Evolutionary conservation across 2,329 filamentous ascomycete species (phyloP).

Genomic region (Xylaria sp.): DNA sequence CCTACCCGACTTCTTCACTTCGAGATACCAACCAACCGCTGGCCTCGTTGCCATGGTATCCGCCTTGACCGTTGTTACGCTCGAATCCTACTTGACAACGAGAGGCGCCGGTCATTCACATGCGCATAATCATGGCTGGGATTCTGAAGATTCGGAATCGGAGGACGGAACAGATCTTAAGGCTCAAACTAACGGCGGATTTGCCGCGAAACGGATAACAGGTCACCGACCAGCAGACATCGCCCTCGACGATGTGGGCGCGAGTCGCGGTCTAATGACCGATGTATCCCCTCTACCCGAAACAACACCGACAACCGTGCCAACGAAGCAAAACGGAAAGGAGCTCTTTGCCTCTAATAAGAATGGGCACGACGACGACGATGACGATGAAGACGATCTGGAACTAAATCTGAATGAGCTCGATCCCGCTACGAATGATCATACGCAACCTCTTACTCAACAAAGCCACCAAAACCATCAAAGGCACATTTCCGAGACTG

Average conservation of each 20-base stretch:
- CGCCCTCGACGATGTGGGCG: slow-evolving; percentile 61
- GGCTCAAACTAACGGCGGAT: slow-evolving; percentile 47
- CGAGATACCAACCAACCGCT: slow-evolving; percentile 81
- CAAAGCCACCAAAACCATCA: slow-evolving; percentile 24
- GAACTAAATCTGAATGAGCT: slow-evolving; percentile 71
- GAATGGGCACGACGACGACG: slow-evolving; percentile 53
- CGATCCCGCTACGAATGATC: slow-evolving; percentile 54
- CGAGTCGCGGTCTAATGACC: slow-evolving; percentile 65
- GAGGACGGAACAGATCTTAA: slow-evolving; percentile 46
- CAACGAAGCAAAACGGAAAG: slow-evolving; percentile 36
- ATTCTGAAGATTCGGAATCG: slow-evolving; percentile 56
- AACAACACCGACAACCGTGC: slow-evolving; percentile 56
- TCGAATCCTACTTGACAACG: slow-evolving; percentile 90
- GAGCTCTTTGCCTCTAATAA: slow-evolving; percentile 32
- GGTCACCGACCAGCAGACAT: slow-evolving; percentile 60
- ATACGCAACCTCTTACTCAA: slow-evolving; percentile 46
- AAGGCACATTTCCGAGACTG: slow-evolving; percentile 43
- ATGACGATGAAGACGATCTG: slow-evolving; percentile 62
- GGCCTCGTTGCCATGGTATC: slow-evolving; percentile 85
- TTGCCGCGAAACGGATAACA: slow-evolving; percentile 53
- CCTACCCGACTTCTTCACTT: slow-evolving; percentile 80
- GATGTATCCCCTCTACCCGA: slow-evolving; percentile 68
- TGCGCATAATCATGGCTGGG: slow-evolving; percentile 63
- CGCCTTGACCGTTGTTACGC: slow-evolving; percentile 81
- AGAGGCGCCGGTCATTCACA: slow-evolving; percentile 71